phyloP scores from a whole-genome alignment of 73 alveolate genomes.

The Symbiodinium pilosum region DNA sequence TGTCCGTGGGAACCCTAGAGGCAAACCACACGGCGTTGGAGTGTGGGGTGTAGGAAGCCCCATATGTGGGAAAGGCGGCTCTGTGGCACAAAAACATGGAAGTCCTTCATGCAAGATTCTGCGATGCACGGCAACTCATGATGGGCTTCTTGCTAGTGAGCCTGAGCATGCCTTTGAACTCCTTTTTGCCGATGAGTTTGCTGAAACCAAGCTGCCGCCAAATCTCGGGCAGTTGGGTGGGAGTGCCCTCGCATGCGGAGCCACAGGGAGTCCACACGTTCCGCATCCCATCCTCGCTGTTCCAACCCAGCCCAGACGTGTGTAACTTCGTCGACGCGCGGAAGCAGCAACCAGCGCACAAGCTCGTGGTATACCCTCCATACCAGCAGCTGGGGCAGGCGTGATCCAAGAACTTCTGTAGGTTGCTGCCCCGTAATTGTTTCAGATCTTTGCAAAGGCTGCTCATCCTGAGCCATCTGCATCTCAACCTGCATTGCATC shows the following conservation, averaged over 20 bases:
- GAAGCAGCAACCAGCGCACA: conserved; percentile 31
- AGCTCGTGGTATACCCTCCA: conserved; percentile 62
- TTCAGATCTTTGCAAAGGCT: background rate
- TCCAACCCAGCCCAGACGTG: conserved; percentile 58
- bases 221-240: background rate
- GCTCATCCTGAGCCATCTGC: background rate
- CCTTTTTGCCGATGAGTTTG: background rate
- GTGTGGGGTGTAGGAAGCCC: too few relatives aligned
- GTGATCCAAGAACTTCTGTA: background rate
- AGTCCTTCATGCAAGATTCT: too few relatives aligned
- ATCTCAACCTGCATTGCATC: background rate
- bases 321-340: conserved; percentile 30
- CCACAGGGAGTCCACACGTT: conserved; percentile 29
- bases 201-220: conserved; percentile 8
- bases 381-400: background rate
- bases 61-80: too few relatives aligned
- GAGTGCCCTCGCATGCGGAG: background rate
- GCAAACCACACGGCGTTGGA: too few relatives aligned
- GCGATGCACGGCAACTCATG: background rate
- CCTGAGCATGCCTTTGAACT: background rate
- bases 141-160: background rate
- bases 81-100: too few relatives aligned
- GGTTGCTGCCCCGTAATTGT: background rate
- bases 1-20: too few relatives aligned
- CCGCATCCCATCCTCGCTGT: conserved; percentile 53